Evolutionary conservation across 495 filamentous ascomycete genomes (phyloP).

Genomic region (Rusavskia elegans): DNA sequence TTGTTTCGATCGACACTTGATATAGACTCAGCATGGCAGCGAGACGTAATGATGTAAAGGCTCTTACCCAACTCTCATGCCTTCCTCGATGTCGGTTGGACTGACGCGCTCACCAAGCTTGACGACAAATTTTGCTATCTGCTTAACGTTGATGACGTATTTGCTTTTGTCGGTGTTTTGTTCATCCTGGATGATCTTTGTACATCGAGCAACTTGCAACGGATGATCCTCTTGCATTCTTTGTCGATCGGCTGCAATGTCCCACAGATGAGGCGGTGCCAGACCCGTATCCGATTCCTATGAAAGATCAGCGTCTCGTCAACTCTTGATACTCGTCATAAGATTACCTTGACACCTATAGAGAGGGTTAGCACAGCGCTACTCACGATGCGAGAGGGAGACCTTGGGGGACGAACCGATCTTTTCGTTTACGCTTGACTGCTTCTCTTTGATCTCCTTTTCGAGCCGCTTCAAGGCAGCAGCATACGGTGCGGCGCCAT

Average conservation of each 20-base stretch:
- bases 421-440: constrained; percentile 94
- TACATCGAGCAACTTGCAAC: constrained; percentile 92
- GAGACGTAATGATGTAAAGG: background rate
- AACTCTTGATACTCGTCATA: constrained; percentile 5
- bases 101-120: constrained; percentile 93
- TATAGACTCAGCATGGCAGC: constrained; percentile 7
- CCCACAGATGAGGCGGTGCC: constrained; percentile 96
- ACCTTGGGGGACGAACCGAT: constrained; percentile 37
- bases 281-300: constrained; percentile 97
- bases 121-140: constrained; percentile 98
- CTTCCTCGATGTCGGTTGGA: constrained; percentile 97
- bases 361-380: background rate
- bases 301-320: constrained; percentile 13
- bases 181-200: constrained; percentile 96
- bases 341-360: constrained; percentile 42
- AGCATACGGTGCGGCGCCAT: constrained; percentile 92
- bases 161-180: constrained; percentile 97
- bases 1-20: constrained; percentile 87
- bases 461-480: constrained; percentile 86
- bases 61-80: constrained; percentile 81
- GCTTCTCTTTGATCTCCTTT: constrained; percentile 95
- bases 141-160: constrained; percentile 99
- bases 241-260: constrained; percentile 92
- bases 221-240: constrained; percentile 97
- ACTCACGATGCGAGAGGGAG: background rate